Evolutionary conservation across 1,139 yeast genomes (phyloP), one percentile per base, ranked within the genome.

Genomic region (Nematodospora anomalae): DNA sequence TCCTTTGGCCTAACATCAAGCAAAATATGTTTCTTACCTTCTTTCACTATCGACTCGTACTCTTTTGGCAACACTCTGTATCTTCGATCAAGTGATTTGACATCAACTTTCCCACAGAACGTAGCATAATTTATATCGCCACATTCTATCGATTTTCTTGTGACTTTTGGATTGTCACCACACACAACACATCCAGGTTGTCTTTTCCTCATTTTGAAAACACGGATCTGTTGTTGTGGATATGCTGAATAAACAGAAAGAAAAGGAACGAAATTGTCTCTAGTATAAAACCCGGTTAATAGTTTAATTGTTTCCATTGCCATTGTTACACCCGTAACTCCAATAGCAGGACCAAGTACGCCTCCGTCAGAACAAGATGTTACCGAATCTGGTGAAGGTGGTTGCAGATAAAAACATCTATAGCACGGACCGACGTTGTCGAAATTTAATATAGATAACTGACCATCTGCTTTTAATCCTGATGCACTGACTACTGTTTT

Each of bases 351-450:
- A 0, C 98, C 98, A 15, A 94, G 60, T 1, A 94, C 95, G 3
- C 99, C 99, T 3, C 96, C 96, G 58, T 89, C 97, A 7, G 88
- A 79, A 52, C 99, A 94, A 0, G 95, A 76, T 0, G 90, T 76
- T 0, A 90, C 89, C 2, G 87, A 71, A 37, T 78, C 80, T 1
- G 96, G 85, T 0, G 94, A 81, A 0, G 99, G 97, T 0, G 98
- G 96, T 9, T 65, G 67, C 0, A 98, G 97, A 50, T 86, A 88
- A 58, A 90, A 80, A 54, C 99, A 94, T 44, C 99, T 68, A 54
- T 94, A 94, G 57, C 99, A 94, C 0, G 98, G 98, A 0, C 97
- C 97, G 3, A 47, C 44, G 25, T 70, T 65, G n/a, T 64, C 55
- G 52, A 71, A 88, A 57, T 90, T 88, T 42, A 88, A 65, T 1